phyloP scores from a whole-genome alignment of 2,329 filamentous ascomycete species.

The Colletotrichum neosansevieriae region DNA sequence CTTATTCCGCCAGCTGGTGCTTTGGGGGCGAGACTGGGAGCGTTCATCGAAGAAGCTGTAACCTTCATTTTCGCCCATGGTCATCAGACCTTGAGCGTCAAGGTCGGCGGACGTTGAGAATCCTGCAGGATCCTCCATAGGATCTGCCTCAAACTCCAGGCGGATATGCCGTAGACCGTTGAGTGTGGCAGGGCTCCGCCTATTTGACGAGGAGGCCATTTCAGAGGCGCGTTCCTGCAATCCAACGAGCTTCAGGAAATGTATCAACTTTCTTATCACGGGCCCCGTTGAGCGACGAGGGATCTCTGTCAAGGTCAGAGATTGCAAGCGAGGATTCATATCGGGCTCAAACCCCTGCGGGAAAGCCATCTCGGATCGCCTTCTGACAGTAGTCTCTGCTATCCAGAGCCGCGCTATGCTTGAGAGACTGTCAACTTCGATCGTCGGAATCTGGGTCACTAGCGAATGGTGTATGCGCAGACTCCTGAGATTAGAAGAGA shows the following conservation, averaged over 20 bases:
- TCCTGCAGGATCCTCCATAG: conserved; percentile 50
- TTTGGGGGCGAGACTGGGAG: conserved; percentile 7
- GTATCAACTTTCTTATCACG: conserved; percentile 59
- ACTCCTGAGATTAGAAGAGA: conserved; percentile 64
- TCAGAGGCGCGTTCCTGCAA: conserved; percentile 62
- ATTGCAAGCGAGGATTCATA: conserved; percentile 66
- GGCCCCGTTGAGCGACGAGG: conserved; percentile 66
- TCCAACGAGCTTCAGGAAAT: conserved; percentile 61
- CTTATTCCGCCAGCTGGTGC: conserved; percentile 18
- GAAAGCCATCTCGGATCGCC: conserved; percentile 59
- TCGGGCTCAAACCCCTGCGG: conserved; percentile 64
- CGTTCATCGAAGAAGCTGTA: conserved; percentile 61
- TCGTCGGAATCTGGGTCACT: conserved; percentile 65
- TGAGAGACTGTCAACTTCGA: conserved; percentile 54
- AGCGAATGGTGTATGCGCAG: conserved; percentile 71
- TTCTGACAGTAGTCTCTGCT: conserved; percentile 59
- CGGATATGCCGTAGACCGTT: conserved; percentile 65
- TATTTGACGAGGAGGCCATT: conserved; percentile 42
- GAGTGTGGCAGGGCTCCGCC: conserved; percentile 58
- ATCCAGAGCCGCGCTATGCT: conserved; percentile 52
- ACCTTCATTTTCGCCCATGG: conserved; percentile 45
- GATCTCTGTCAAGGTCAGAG: conserved; percentile 65
- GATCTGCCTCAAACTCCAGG: conserved; percentile 65
- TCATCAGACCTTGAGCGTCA: conserved; percentile 58
- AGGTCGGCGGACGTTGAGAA: conserved; percentile 49